Percentiles rank a stretch among this genome's conserved stretches.
Conservation (phyloP, 495 filamentous ascomycete species). For the Parathielavia hyrcaniae region DNA sequence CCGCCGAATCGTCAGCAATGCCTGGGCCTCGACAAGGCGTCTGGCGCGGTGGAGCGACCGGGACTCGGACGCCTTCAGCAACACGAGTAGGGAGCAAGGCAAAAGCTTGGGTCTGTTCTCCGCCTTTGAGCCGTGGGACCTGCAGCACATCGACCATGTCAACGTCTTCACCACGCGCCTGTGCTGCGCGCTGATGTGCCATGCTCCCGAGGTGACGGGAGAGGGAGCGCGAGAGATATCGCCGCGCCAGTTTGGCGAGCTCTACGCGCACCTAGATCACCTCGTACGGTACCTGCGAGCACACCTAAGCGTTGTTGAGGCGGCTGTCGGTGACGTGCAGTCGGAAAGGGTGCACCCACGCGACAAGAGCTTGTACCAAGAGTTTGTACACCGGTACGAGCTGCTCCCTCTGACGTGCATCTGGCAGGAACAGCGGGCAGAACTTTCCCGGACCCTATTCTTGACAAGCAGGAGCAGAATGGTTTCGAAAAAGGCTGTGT, state of each 20-base stretch:
- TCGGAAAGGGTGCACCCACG: not conserved
- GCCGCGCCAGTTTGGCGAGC: constrained; percentile 4
- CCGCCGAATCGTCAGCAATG: constrained; percentile 9
- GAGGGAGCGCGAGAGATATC: constrained; percentile 4
- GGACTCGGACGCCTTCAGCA: not conserved
- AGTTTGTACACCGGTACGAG: constrained; percentile 3
- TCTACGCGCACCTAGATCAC: constrained; percentile 10
- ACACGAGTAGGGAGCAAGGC: not conserved
- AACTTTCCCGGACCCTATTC: not conserved
- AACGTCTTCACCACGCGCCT: not conserved
- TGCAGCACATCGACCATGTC: constrained; percentile 11
- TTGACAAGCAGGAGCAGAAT: constrained; percentile 1
- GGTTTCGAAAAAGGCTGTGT: not conserved
- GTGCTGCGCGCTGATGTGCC: not conserved
- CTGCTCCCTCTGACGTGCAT: not conserved
- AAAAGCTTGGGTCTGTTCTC: not conserved
- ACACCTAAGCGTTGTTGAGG: constrained; percentile 2
- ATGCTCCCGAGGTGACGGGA: not conserved
- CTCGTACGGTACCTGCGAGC: constrained; percentile 9
- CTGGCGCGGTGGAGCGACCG: not conserved
- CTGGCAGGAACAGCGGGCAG: not conserved
- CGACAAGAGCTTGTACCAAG: not conserved
- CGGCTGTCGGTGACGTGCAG: not conserved
- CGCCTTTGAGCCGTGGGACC: constrained; percentile 5
- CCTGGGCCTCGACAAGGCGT: constrained; percentile 6